Conservation (phyloP, 2,329 filamentous ascomycete species). For the Stemphylium beticola region DNA sequence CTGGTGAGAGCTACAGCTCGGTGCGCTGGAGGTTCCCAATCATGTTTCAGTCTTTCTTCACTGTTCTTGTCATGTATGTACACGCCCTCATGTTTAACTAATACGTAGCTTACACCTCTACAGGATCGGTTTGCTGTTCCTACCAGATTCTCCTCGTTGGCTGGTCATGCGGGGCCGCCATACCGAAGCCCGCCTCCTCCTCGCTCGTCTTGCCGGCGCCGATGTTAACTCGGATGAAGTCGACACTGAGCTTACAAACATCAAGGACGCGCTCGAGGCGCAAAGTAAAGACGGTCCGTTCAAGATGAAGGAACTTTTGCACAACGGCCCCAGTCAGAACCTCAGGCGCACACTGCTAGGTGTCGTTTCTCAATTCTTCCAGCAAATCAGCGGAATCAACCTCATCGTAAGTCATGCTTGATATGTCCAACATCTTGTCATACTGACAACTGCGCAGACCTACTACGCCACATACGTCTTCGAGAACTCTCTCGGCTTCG, state of each 20-base stretch:
- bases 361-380: slow-evolving; percentile 56
- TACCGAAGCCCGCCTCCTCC: slow-evolving; percentile 39
- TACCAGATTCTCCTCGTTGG: slow-evolving; percentile 51
- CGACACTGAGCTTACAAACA: slow-evolving; percentile 42
- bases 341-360: slow-evolving; percentile 51
- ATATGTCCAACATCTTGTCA: too few species aligned
- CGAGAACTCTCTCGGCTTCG: slow-evolving; percentile 53
- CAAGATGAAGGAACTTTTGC: slow-evolving; percentile 44
- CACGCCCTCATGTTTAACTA: too few species aligned
- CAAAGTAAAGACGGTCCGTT: slow-evolving; percentile 45
- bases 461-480: slow-evolving; percentile 51
- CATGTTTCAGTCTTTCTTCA: slow-evolving; percentile 15
- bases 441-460: not conserved
- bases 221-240: slow-evolving; percentile 30
- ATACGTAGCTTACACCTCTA: not conserved
- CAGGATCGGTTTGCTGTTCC: slow-evolving; percentile 17
- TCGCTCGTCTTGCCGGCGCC: slow-evolving; percentile 16
- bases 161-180: slow-evolving; percentile 56
- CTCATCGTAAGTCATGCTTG: slow-evolving; percentile 15
- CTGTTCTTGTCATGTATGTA: slow-evolving; percentile 12
- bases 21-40: slow-evolving; percentile 47
- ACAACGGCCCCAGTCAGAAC: slow-evolving; percentile 54
- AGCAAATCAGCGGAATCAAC: slow-evolving; percentile 47
- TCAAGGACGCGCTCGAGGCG: slow-evolving; percentile 51
- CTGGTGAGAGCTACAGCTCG: slow-evolving; percentile 4